A percentile compares a stretch with the other conserved stretches of the same genome.
phyloP scores from a whole-genome alignment of 192 early-diverging fungal genomes.

The Paraglomus brasilianum region DNA sequence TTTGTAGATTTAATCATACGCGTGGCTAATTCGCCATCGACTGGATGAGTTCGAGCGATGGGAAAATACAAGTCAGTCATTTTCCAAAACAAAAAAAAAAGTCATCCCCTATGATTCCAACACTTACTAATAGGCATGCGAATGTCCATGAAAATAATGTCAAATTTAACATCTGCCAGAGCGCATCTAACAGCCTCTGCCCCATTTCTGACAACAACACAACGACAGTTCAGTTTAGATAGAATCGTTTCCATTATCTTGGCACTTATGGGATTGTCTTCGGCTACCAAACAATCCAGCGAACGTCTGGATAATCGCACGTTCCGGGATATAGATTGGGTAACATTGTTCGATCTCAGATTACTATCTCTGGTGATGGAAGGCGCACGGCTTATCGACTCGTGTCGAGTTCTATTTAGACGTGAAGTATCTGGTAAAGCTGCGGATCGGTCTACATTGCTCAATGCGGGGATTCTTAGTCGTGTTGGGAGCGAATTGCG shows the following conservation, averaged over 20 bases:
- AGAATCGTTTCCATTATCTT: conserved; percentile 93
- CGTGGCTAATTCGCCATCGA: conserved; percentile 87
- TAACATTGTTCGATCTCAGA: too few relatives aligned
- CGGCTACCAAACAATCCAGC: conserved; percentile 74
- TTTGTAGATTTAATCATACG: conserved; percentile 94
- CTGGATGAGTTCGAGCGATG: conserved; percentile 39
- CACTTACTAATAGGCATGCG: conserved; percentile 89
- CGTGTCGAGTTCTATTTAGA: not conserved
- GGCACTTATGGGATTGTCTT: conserved; percentile 87
- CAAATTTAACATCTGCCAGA: conserved; percentile 86
- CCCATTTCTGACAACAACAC: conserved; percentile 85
- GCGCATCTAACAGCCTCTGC: conserved; percentile 88
- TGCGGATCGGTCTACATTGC: conserved; percentile 6
- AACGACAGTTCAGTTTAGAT: conserved; percentile 68
- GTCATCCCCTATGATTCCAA: not conserved
- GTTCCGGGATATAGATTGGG: too few relatives aligned
- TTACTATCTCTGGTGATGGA: not conserved
- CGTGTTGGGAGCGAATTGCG: conserved; percentile 42
- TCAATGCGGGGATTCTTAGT: conserved; percentile 30
- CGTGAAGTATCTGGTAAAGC: too few relatives aligned
- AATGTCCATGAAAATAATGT: conserved; percentile 92
- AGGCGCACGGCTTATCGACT: not conserved
- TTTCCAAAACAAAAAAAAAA: not conserved
- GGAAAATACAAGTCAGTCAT: conserved; percentile 23
- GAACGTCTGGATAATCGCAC: conserved; percentile 32